Evolutionary conservation across 257 asterid genomes (phyloP), one percentile per base, ranked within the genome.

Genomic region (Avicennia marina): DNA sequence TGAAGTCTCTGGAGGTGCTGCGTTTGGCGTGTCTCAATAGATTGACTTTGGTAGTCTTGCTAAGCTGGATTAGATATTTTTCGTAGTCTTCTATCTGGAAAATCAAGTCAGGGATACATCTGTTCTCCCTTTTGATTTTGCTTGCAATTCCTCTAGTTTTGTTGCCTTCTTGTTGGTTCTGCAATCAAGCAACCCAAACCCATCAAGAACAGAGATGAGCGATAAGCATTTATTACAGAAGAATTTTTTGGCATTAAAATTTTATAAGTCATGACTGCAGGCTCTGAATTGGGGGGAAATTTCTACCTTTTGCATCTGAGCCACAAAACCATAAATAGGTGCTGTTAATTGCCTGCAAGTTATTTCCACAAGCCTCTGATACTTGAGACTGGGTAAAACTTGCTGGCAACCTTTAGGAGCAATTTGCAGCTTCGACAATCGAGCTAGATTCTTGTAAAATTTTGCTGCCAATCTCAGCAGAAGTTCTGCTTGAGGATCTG

Each of bases 71-170:
- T 2, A 84, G 89, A 60, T 76, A 78, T 58, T 74, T 84, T 53
- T 87, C 96, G 39, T 77, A 82, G 74, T 85, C 96, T 70, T 87
- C 95, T 36, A 87, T 85, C 77, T 85, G 95, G 81, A 78, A 87
- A 43, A 87, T 75, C 72, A 87, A 65, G 45, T 85, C 93, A 0
- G 95, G 96, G 60, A 87, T 84, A 78, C 93, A 84, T 76, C 80
- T 77, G 80, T 84, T 87, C 68, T 87, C 95, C 71, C 95, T 82
- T 74, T 85, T 84, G 64, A 87, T 84, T 68, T 84, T 87, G 52
- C 61, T 82, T 29, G 66, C 86, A 1, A 87, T 53, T 34, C 82
- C 84, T 80, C 67, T 87, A 0, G 70, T 50, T 53, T 31, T 75
- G 47, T 62, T 80, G 70, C 74, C 64, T 70, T 84, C 93, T 63